Conservation (phyloP, 106 monocot species). For the Allium cepa region DNA sequence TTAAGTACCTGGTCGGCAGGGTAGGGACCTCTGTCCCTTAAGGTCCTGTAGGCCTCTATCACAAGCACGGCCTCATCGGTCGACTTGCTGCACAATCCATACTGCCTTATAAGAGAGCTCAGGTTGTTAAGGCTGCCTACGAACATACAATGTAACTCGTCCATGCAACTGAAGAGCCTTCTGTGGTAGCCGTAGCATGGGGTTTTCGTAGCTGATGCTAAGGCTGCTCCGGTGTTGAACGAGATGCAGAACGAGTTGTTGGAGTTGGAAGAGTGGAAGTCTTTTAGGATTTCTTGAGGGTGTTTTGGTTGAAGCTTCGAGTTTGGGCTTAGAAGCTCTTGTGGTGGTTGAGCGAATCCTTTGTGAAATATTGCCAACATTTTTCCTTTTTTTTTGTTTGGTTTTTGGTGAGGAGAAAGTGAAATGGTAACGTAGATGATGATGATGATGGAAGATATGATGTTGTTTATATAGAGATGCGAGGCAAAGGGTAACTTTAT, state of each 20-base stretch:
- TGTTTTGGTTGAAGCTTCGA: not conserved
- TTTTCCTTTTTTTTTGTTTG: not conserved
- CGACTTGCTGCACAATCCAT: slow-evolving; percentile 53
- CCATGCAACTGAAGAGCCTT: slow-evolving; percentile 76
- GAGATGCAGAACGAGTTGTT: slow-evolving; percentile 17
- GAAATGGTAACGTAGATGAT: not conserved
- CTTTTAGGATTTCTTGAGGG: slow-evolving; percentile 27
- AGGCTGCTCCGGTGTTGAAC: slow-evolving; percentile 33
- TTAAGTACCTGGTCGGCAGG: slow-evolving; percentile 96
- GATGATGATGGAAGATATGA: not conserved
- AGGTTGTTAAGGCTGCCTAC: slow-evolving; percentile 70
- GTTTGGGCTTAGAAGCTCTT: slow-evolving; percentile 20
- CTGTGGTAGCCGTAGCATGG: not conserved
- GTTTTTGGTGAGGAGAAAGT: not conserved
- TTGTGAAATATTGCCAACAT: slow-evolving; percentile 47
- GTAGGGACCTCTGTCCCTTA: slow-evolving; percentile 91
- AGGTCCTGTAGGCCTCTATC: slow-evolving; percentile 93
- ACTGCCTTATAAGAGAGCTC: slow-evolving; percentile 70
- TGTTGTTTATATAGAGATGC: not conserved
- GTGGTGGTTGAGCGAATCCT: slow-evolving; percentile 25
- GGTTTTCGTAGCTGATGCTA: slow-evolving; percentile 12
- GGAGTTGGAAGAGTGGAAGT: slow-evolving; percentile 22
- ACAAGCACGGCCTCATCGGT: slow-evolving; percentile 78
- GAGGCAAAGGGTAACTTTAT: too few relatives aligned
- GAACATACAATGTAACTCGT: slow-evolving; percentile 76